Evolutionary conservation across 495 filamentous ascomycete species (phyloP), one percentile per base, ranked within the genome.

Genomic region (Hypoxylon rickii): DNA sequence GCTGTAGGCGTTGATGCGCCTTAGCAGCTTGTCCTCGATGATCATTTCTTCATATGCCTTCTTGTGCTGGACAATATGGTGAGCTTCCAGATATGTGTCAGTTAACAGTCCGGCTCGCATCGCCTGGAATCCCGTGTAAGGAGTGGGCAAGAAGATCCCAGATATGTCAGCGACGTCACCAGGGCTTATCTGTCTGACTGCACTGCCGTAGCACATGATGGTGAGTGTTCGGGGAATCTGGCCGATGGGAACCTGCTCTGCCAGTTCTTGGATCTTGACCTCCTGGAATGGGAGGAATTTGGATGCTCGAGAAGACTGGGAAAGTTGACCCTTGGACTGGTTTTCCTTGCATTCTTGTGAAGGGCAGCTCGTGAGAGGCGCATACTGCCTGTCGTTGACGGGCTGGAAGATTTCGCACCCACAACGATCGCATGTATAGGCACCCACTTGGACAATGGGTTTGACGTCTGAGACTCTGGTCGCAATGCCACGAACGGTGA

Each of bases 211-310:
- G 70, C 92, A 96, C 64, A 95, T 85, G 12, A 98, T 72, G 1
- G 93, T 97, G 41, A 98, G 74, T 34, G 87, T 88, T 40, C 94
- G 85, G 16, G 94, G 94, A 54, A 98, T 97, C 68, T 98, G 94
- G 20, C 94, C 94, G 53, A 98, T 93, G 7, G 94, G 94, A 1
- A 98, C 94, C 68, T 98, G 94, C 62, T 97, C 94, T 20, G 94
- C 92, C 82, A 97, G 88, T 72, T 98, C 94, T 75, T 98, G 95
- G 61, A 98, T 90, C 76, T 97, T 97, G 66, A 97, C 86, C 72
- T 98, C 94, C 72, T 98, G 94, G 82, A 97, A 98, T 3, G 94
- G 90, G 64, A 96, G 73, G 68, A 97, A 98, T 68, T 97, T 97
- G 22, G 92, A 97, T 0, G 95, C 94, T 55, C 94, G 83, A 1